Evolutionary conservation across 306 rosid species (phyloP).

Genomic region (Citrullus colocynthis): DNA sequence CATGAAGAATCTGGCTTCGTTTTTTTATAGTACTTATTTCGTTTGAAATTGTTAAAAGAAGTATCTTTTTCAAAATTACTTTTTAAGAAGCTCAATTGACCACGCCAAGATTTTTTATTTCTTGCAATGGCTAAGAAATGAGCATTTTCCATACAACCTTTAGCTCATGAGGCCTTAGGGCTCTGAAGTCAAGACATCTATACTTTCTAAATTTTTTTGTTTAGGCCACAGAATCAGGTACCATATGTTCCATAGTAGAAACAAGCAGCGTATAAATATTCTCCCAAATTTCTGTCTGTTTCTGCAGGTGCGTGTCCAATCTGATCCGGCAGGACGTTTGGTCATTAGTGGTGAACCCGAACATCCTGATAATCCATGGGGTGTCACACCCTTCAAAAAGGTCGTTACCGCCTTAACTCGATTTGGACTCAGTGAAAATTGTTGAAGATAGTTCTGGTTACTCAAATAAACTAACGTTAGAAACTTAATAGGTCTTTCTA

Average conservation of each 20-base stretch:
- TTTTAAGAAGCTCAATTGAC: background rate
- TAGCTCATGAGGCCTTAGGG: background rate
- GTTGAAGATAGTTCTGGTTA: no score
- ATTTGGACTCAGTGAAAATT: background rate
- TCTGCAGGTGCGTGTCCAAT: constrained; percentile 83
- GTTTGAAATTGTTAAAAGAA: no score
- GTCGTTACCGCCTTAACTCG: constrained; percentile 9
- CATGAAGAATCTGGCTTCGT: background rate
- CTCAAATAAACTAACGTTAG: background rate
- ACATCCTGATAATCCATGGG: constrained; percentile 91
- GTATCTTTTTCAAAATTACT: no score
- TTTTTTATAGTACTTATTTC: background rate
- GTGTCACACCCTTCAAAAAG: constrained; percentile 95
- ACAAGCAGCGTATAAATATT: background rate
- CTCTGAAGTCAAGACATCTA: background rate
- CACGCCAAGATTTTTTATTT: background rate
- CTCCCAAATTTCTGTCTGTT: background rate
- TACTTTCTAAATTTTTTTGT: background rate
- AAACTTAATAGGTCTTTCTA: background rate
- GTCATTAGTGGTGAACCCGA: constrained; percentile 97
- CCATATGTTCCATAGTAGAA: background rate
- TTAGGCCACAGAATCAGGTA: background rate
- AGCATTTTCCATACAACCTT: background rate
- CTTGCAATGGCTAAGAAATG: background rate
- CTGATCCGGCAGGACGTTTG: constrained; percentile 90